Evolutionary conservation across 225 moss, liverwort and hornwort genomes (phyloP).

Genomic region (Polytrichum formosum): DNA sequence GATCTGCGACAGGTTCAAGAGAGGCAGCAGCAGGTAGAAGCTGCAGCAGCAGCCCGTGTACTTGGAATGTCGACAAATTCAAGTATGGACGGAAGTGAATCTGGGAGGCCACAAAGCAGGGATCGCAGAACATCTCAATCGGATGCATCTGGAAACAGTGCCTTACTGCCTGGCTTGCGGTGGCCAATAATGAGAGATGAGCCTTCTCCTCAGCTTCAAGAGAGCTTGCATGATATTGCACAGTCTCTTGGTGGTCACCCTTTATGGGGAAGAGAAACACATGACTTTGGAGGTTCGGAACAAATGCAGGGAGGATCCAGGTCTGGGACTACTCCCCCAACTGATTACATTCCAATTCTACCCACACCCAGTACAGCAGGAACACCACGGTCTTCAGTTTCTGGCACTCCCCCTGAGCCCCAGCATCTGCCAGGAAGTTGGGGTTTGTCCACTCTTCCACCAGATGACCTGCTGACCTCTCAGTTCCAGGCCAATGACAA

Average conservation of each 20-base stretch:
- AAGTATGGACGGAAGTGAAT: conserved; percentile 31
- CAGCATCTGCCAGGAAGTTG: conserved; percentile 29
- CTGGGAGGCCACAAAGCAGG: conserved; percentile 30
- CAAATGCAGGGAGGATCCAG: conserved; percentile 24
- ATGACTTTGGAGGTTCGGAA: conserved; percentile 31
- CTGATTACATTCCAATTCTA: conserved; percentile 30
- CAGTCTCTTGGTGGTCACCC: conserved; percentile 26
- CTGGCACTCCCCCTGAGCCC: conserved; percentile 28
- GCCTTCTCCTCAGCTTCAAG: conserved; percentile 30
- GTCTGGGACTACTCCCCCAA: conserved; percentile 3
- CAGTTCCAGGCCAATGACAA: conserved; percentile 11
- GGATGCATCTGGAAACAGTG: conserved; percentile 41
- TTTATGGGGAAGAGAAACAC: conserved; percentile 47
- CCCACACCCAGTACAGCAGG: conserved; percentile 31
- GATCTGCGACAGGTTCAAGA: conserved; percentile 60
- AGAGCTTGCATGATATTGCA: conserved; percentile 24
- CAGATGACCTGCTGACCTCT: conserved; percentile 13
- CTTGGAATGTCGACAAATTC: conserved; percentile 24
- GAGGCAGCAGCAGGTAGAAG: conserved; percentile 67
- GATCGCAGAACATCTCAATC: conserved; percentile 34
- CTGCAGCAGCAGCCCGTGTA: conserved; percentile 53
- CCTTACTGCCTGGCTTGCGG: conserved; percentile 41
- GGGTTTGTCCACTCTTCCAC: conserved; percentile 36
- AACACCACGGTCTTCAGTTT: conserved; percentile 43
- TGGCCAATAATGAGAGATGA: conserved; percentile 53